Base-by-base conservation (phyloP, 805 yeast genomes). In the Yarrowia deformans region DNA sequence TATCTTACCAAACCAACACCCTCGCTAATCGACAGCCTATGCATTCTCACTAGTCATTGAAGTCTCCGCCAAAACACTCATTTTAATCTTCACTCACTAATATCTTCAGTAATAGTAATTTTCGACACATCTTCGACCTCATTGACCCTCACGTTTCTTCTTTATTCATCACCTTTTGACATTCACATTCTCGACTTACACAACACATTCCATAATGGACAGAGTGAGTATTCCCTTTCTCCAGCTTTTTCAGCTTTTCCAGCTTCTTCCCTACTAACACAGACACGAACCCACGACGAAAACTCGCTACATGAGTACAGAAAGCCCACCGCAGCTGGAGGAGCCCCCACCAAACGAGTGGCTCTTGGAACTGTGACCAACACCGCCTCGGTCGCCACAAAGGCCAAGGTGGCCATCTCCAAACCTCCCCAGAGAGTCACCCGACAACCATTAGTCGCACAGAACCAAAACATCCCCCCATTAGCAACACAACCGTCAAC, bases 261-360 rank as follows among this genome's bases (percentile, higher is more conserved):
- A 8, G 6, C 10, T 8, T 9, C 14, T 4, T 16, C 13, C n/a
- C 39, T 12, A 56, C 63, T 56, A 56, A 48, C 68, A 63, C 68
- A 63, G 68, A 63, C 46, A 32, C 68, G 68, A 48, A 63, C 56
- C 40, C 68, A 63, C 45, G 68, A 63, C 39, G 68, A 63, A 49
- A 63, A 63, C 50, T 35, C 68, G 37, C 68, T 63, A 37, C 68
- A 63, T 48, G 68, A 63, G 68, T 63, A 63, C 68, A 48, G 68
- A 63, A 63, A 63, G 48, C 68, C 68, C 32, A 9, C 67, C 42
- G 40, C 68, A 6, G 56, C 56, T 19, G 55, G 43, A 48, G 56
- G 56, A 23, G 55, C 56, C 37, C 68, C 68, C 56, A 48, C 68
- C 43, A 63, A 63, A n/a, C 68, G 68, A 48, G 68, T 63, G 37